A percentile compares a stretch with the other conserved stretches of the same genome.
Evolutionary conservation across 352 stramenopile species (phyloP).

Genomic region (Detonula confervacea): DNA sequence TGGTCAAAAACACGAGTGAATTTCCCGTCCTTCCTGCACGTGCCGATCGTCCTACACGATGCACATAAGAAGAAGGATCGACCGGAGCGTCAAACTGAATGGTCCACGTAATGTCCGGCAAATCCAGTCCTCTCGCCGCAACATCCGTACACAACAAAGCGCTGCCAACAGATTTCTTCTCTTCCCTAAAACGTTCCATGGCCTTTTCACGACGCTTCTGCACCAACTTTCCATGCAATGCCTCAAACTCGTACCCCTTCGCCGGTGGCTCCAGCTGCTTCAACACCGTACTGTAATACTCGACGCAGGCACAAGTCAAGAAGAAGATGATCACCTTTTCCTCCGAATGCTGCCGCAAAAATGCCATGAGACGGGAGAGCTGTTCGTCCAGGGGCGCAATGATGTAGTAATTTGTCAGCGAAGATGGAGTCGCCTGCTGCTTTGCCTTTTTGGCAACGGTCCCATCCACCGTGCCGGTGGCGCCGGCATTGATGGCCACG

Average conservation of each 20-base stretch:
- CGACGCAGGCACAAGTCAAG: slow-evolving; percentile 97
- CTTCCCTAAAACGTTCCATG: slow-evolving; percentile 81
- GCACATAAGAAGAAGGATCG: slow-evolving; percentile 99
- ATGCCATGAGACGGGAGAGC: slow-evolving; percentile 91
- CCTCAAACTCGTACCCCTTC: slow-evolving; percentile 65
- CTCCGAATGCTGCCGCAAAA: slow-evolving; percentile 89
- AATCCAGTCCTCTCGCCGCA: slow-evolving; percentile 96
- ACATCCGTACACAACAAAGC: slow-evolving; percentile 99
- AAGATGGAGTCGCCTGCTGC: slow-evolving; percentile 83
- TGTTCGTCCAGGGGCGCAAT: slow-evolving; percentile 93
- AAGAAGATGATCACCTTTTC: slow-evolving; percentile 98
- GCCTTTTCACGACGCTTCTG: slow-evolving; percentile 84
- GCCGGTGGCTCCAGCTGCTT: slow-evolving; percentile 79
- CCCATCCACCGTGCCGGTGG: slow-evolving; percentile 15
- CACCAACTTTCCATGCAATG: slow-evolving; percentile 94
- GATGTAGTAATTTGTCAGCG: slow-evolving; percentile 95
- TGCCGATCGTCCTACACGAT: slow-evolving; percentile 97
- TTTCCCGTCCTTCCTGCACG: slow-evolving; percentile 92
- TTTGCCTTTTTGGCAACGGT: slow-evolving; percentile 13
- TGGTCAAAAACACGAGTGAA: slow-evolving; percentile 94
- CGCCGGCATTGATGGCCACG: slow-evolving; percentile 91
- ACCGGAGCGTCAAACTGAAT: slow-evolving; percentile 95
- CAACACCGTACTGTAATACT: slow-evolving; percentile 95
- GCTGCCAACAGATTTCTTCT: slow-evolving; percentile 83
- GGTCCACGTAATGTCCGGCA: slow-evolving; percentile 98